Evolutionary conservation across 2,329 filamentous ascomycete species (phyloP), one percentile per base, ranked within the genome.

Genomic region (Lachnellula cervina): DNA sequence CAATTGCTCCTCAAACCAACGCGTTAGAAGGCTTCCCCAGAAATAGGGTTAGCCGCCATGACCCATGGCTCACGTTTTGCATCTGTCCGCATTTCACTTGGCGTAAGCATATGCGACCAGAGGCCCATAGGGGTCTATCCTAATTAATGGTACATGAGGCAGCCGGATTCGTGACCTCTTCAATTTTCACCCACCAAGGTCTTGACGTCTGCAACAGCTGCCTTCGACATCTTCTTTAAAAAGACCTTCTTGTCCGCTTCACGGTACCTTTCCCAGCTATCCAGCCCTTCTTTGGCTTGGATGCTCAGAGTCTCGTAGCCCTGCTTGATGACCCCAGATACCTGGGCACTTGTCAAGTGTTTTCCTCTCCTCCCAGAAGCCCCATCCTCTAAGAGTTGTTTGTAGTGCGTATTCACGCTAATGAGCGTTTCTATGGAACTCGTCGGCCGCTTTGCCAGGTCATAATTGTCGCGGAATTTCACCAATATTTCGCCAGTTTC

Each of bases 231-330:
- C 74, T 88, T 90, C 80, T 99, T 99, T 70, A 99, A 73, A 64
- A 94, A 76, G 5, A 80, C 81, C 73, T 90, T 88, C 76, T 91
- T 87, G 62, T 96, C 90, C 2, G 88, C 88, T 75, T 97, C 94
- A 14, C 93, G 79, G 71, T 89, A 97, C 68, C 80, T 83, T 62
- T 90, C 89, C 89, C 90, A 96, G 38, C 85, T 83, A 70, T 93
- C 92, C 63, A 96, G 71, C 0, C 89, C 92, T 68, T 96, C 92
- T 66, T 87, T 90, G 0, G 90, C 85, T 72, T 95, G 89, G 53
- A 99, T 95, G 60, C 88, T 93, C 66, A 99, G 73, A 37, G 92
- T 96, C 72, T 97, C 93, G 68, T 97, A 97, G 0, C 94, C 94
- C 71, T 95, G 88, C 74, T 96, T 96, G 72, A 99, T 97, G 28